phyloP scores from a whole-genome alignment of 1,284 basidiomycete species.

The Fomitopsis pinicola region DNA sequence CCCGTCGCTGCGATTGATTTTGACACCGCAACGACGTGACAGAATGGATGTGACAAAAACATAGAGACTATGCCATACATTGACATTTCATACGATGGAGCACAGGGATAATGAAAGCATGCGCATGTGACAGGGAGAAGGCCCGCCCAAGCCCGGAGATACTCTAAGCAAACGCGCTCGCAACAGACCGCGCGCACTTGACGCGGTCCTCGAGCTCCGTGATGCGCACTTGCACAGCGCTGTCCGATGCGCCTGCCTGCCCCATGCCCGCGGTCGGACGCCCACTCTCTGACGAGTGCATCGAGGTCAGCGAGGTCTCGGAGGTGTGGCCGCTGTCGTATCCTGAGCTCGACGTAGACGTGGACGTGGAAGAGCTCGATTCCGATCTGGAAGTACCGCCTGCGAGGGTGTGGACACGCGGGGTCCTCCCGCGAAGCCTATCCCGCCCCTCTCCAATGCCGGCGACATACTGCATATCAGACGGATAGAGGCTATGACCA shows the following conservation, averaged over 20 bases:
- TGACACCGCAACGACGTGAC: too few relatives aligned
- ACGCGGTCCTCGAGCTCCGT: slow-evolving; percentile 20
- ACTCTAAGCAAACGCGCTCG: slow-evolving; percentile 8
- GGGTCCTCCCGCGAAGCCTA: neutral
- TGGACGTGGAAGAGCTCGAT: neutral
- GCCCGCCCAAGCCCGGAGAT: neutral
- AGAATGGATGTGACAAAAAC: too few relatives aligned
- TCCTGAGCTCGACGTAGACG: neutral
- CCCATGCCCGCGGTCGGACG: slow-evolving; percentile 7
- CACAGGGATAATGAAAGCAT: neutral
- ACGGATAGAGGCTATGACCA: neutral
- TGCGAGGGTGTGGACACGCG: neutral
- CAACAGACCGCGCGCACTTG: slow-evolving; percentile 5
- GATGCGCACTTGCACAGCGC: slow-evolving; percentile 18
- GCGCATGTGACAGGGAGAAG: neutral
- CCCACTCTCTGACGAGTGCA: neutral
- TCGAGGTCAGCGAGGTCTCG: neutral
- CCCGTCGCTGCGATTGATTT: too few relatives aligned
- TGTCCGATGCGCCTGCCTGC: slow-evolving; percentile 6
- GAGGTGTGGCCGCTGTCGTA: neutral
- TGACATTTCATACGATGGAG: neutral
- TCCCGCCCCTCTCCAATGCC: neutral
- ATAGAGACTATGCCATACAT: neutral
- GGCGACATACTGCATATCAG: neutral
- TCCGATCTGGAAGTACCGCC: neutral